These are phyloP conservation scores for Rhodotorula sp. DNA, from an alignment of 1,284 basidiomycete genomes.

Conservation along the genomic window DNA sequence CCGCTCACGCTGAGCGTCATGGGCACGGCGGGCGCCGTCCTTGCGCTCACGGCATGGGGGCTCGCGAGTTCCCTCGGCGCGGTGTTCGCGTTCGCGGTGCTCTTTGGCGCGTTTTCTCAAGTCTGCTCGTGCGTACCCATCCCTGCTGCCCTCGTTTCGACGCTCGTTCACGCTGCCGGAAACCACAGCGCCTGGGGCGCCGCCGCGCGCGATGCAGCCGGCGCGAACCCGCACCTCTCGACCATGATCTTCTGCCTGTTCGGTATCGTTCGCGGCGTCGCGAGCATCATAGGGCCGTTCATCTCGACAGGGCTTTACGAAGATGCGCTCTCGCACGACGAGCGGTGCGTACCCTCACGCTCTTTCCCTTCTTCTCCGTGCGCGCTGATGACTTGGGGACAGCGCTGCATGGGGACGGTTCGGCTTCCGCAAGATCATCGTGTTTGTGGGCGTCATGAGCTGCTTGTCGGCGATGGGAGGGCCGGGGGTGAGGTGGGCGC, in stretches of 20 bases:
- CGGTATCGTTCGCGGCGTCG: constrained; percentile 29
- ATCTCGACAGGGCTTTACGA: constrained; percentile 27
- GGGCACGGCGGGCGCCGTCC: constrained; percentile 7
- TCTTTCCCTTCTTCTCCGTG: not conserved
- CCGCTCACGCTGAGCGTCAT: constrained; percentile 12
- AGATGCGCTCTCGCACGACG: not conserved
- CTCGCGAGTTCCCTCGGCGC: constrained; percentile 13
- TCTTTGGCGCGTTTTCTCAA: constrained; percentile 20
- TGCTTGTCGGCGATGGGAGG: constrained; percentile 4
- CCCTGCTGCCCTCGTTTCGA: not conserved
- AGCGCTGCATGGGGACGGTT: constrained; percentile 24
- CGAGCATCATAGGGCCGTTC: constrained; percentile 23
- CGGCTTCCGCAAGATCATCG: constrained; percentile 31
- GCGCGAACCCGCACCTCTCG: constrained; percentile 26
- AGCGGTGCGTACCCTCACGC: constrained; percentile 17
- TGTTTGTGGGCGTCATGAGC: constrained; percentile 32
- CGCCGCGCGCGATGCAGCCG: constrained; percentile 21
- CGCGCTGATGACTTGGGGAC: not conserved
- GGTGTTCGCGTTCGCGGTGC: constrained; percentile 30
- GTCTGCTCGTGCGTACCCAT: constrained; percentile 8
- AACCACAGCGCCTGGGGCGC: constrained; percentile 21
- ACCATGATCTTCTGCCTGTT: constrained; percentile 28
- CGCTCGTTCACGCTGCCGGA: too few species aligned
- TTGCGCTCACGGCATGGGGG: constrained; percentile 29
- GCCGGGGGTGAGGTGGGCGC: not conserved